Evolutionary conservation across 2,329 filamentous ascomycete species (phyloP), one percentile per base, ranked within the genome.

Genomic region (Tolypocladium guangdongense): DNA sequence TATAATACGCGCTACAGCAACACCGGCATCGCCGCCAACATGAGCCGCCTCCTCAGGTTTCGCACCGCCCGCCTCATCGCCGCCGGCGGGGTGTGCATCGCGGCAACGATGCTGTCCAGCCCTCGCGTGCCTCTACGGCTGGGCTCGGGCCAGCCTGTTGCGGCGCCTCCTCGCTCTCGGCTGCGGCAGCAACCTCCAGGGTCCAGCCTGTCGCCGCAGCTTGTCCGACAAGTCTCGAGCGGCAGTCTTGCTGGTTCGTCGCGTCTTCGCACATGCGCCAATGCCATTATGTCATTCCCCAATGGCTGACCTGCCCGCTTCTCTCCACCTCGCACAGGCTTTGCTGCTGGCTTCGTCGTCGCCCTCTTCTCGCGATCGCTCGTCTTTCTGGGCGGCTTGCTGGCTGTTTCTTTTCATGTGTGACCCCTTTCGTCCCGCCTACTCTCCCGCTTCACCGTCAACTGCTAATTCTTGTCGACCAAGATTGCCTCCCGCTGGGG

Each of bases 341-440:
- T 87, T 53, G 60, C 78, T n/a, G 69, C 77, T 3, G 86, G 86
- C 1, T 61, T 91, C 35, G 70, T 84, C 0, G 76, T 90, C 30
- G 82, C 83, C 55, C 72, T 86, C 18, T 89, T 91, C 66, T 89
- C 85, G 10, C 82, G 81, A 63, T 81, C 84, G 1, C 71, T 91
- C 49, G 84, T 86, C 1, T 62, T 90, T 18, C 66, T 91, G 22
- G 70, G 87, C 22, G 86, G 87, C 0, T 63, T 88, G 14, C 68
- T 83, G 11, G 78, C 88, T 27, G 72, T 87, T 16, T 74, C 80
- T 33, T 63, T 86, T 18, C 82, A 88, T 71, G 84, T 86, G 71
- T 58, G 74, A 62, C n/a, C 27, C n/a, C 20, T 14, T 11, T 45
- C 16, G 35, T 27, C 39, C 22, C 20, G 43, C 43, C 24, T 16